Conservation (phyloP, 2,329 filamentous ascomycete species). For the Phaeophleospora eucalypticola region DNA sequence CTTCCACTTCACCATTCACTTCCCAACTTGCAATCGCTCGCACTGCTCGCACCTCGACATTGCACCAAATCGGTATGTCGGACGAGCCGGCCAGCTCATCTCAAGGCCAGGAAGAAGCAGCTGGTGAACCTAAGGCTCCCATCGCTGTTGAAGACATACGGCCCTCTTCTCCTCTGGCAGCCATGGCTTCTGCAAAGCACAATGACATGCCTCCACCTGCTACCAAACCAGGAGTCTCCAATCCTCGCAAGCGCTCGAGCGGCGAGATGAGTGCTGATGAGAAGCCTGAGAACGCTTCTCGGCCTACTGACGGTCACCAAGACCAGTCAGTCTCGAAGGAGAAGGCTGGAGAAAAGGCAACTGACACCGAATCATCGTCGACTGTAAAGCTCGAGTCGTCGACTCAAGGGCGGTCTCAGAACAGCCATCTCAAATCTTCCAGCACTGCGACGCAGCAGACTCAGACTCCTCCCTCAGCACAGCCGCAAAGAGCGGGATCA, state of each 20-base stretch:
- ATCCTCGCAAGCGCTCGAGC: slow-evolving; percentile 4
- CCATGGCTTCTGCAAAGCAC: not conserved
- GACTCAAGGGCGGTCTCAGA: slow-evolving; percentile 1
- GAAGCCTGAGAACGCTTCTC: not conserved
- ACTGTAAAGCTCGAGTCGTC: not conserved
- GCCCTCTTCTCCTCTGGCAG: not conserved
- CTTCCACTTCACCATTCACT: not conserved
- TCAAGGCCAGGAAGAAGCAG: not conserved
- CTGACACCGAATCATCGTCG: slow-evolving; percentile 4
- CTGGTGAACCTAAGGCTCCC: not conserved
- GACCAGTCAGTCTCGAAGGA: slow-evolving; percentile 3
- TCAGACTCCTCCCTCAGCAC: not conserved
- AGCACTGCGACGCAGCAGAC: slow-evolving; percentile 1
- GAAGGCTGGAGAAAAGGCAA: slow-evolving; percentile 2
- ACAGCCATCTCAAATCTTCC: not conserved
- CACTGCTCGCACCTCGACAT: not conserved
- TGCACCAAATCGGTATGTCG: not conserved
- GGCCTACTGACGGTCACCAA: not conserved
- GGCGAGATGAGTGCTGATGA: slow-evolving; percentile 5
- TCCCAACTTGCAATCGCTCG: not conserved
- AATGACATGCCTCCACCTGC: slow-evolving; percentile 4
- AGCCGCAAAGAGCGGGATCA: not conserved
- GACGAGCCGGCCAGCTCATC: not conserved
- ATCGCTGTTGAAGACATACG: not conserved
- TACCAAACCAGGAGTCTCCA: not conserved